Conservation (phyloP, 768 basidiomycete genomes). For the Kwoniella mangroviensis region DNA sequence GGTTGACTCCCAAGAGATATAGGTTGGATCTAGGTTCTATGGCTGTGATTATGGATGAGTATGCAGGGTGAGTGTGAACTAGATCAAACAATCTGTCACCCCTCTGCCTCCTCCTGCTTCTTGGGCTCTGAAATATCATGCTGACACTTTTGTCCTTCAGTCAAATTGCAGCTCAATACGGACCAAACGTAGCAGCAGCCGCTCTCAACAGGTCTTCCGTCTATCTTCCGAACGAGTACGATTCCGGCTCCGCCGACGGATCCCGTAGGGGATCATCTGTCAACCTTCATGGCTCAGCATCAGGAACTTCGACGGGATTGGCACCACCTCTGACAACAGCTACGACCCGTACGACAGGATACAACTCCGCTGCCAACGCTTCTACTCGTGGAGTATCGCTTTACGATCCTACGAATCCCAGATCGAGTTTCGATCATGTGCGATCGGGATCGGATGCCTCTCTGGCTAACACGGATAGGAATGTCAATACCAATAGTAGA, state of each 20-base stretch:
- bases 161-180: constrained; percentile 76
- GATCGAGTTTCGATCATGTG: constrained; percentile 16
- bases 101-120: no score
- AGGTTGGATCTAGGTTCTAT: constrained; percentile 73
- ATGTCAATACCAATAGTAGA: neutral
- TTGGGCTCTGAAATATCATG: no score
- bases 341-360: constrained; percentile 9
- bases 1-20: constrained; percentile 85
- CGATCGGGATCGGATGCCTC: constrained; percentile 1
- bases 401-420: constrained; percentile 23
- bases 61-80: constrained; percentile 66
- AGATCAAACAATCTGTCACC: no score
- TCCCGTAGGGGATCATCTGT: constrained; percentile 15
- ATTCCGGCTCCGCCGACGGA: constrained; percentile 9
- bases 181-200: constrained; percentile 68
- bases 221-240: neutral
- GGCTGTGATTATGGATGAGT: constrained; percentile 83
- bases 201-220: constrained; percentile 65
- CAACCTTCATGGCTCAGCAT: constrained; percentile 5
- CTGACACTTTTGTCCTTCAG: constrained; percentile 55
- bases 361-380: constrained; percentile 6
- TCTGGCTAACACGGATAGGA: neutral
- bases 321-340: constrained; percentile 17
- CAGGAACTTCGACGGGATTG: constrained; percentile 12
- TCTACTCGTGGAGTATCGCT: constrained; percentile 20